Percentiles rank a stretch among this genome's conserved stretches.
Evolutionary conservation across 2,329 filamentous ascomycete species (phyloP).

Genomic region (Scytalidium sp.): DNA sequence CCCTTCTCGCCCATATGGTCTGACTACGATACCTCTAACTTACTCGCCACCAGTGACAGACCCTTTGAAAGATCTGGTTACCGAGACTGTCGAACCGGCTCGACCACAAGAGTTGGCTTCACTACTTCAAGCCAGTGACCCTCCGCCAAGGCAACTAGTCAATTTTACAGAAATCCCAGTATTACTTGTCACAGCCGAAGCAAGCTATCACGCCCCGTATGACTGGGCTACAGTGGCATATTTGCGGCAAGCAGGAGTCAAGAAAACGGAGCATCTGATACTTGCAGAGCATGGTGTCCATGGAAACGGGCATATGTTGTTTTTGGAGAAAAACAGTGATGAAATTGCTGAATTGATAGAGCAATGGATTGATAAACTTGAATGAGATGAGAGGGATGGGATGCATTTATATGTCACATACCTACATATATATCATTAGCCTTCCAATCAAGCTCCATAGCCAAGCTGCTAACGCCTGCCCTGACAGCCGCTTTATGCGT

Average conservation of each 20-base stretch:
- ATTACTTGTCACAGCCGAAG: constrained; percentile 38
- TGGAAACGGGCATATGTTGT: constrained; percentile 47
- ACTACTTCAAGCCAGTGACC: constrained; percentile 34
- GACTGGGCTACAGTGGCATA: constrained; percentile 40
- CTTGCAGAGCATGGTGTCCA: constrained; percentile 35
- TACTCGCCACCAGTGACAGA: constrained; percentile 42
- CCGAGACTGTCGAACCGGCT: constrained; percentile 22
- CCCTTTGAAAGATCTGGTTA: constrained; percentile 31
- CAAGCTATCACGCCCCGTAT: constrained; percentile 44
- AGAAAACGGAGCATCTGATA: constrained; percentile 31
- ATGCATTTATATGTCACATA: no score
- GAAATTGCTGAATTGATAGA: constrained; percentile 30
- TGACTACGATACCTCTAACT: constrained; percentile 45
- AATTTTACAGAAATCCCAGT: constrained; percentile 34
- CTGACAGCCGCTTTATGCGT: no score
- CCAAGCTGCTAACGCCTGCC: no score
- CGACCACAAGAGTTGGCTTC: constrained; percentile 19
- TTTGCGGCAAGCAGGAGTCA: constrained; percentile 40
- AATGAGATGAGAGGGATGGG: no score
- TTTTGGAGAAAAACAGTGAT: constrained; percentile 46
- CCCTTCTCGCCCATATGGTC: constrained; percentile 36
- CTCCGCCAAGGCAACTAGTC: constrained; percentile 30
- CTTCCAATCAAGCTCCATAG: no score
- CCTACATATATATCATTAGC: no score
- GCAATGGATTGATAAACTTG: constrained; percentile 24